Percentiles rank a stretch among this genome's conserved stretches.
These are phyloP conservation scores for Venturia effusa DNA, from an alignment of 2,329 filamentous ascomycete species.

Conservation along the genomic window DNA sequence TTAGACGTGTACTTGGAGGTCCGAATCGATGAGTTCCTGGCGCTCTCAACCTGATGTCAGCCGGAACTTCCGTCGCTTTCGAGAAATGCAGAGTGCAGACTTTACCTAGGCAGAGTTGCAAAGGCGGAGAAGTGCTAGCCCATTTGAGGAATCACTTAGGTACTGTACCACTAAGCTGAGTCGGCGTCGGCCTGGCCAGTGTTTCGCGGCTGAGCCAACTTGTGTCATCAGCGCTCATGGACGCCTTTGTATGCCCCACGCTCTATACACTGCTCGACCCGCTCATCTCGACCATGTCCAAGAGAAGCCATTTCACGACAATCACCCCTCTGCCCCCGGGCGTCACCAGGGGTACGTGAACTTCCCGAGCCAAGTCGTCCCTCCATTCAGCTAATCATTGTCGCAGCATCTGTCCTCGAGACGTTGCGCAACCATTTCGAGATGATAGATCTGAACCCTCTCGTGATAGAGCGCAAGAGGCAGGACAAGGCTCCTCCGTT, in stretches of 20 bases:
- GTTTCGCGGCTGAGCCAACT: not conserved
- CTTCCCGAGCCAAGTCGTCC: not conserved
- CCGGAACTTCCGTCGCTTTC: too few relatives aligned
- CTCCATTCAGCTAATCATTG: not conserved
- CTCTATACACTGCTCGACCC: not conserved
- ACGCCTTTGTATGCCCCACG: not conserved
- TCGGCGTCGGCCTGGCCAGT: too few relatives aligned
- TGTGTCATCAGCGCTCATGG: not conserved
- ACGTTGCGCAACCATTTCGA: conserved; percentile 68
- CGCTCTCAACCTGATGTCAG: too few relatives aligned
- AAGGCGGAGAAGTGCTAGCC: too few relatives aligned
- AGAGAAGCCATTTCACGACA: conserved; percentile 61
- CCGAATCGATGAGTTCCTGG: too few relatives aligned
- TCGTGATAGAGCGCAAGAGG: conserved; percentile 60
- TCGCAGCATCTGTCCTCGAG: conserved; percentile 50
- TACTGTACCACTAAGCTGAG: too few relatives aligned
- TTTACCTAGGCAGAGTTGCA: too few relatives aligned
- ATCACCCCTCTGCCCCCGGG: conserved; percentile 64
- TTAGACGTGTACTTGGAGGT: too few relatives aligned
- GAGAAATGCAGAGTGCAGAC: too few relatives aligned
- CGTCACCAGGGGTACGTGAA: conserved; percentile 43
- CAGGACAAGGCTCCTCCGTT: conserved; percentile 55
- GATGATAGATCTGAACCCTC: conserved; percentile 83
- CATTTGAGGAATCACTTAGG: too few relatives aligned
- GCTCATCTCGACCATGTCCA: conserved; percentile 50